Evolutionary conservation across 2,329 filamentous ascomycete species (phyloP).

Genomic region (Xylaria multiplex): DNA sequence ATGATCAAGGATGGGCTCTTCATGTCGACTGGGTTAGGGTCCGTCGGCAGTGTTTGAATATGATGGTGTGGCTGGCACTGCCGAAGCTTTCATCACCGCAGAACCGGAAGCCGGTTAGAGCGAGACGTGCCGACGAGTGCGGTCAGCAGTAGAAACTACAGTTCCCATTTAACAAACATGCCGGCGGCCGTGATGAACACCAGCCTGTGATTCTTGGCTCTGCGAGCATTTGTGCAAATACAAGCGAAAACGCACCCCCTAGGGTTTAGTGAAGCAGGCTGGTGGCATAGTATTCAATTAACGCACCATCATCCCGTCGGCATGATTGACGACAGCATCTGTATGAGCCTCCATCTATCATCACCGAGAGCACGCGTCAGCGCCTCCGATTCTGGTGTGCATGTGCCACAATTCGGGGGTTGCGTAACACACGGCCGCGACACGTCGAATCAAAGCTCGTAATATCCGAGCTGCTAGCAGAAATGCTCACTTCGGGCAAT

Average conservation of each 20-base stretch:
- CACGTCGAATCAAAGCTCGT: background rate
- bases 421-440: slow-evolving; percentile 23
- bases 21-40: background rate
- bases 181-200: background rate
- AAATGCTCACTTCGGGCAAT: background rate
- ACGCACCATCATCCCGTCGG: background rate
- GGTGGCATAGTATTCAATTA: too few species aligned
- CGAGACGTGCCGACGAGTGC: background rate
- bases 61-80: slow-evolving; percentile 6
- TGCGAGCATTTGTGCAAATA: background rate
- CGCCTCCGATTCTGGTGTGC: slow-evolving; percentile 2
- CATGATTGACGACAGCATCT: background rate
- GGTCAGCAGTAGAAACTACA: background rate
- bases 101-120: background rate
- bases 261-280: too few species aligned
- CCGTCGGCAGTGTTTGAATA: background rate
- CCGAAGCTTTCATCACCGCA: background rate
- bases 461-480: background rate
- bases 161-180: background rate
- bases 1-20: slow-evolving; percentile 12
- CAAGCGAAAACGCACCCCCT: background rate
- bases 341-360: background rate
- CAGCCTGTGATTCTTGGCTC: background rate
- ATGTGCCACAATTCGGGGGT: slow-evolving; percentile 4
- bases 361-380: slow-evolving; percentile 10